phyloP scores from a whole-genome alignment of 768 basidiomycete species.

The Serendipita vermifera region DNA sequence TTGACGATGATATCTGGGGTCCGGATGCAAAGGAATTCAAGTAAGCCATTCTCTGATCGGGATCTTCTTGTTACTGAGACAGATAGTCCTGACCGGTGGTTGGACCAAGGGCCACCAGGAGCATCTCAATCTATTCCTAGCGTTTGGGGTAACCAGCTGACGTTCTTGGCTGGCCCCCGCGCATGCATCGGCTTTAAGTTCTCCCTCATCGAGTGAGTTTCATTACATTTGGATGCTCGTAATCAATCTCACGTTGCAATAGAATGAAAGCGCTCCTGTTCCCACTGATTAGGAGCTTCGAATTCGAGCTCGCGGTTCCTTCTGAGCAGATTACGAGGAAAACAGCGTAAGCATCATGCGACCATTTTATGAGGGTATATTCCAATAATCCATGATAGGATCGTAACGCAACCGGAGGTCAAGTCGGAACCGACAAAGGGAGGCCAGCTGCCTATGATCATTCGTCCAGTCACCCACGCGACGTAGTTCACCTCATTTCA shows the following conservation, averaged over 20 bases:
- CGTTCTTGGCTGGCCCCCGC: not conserved
- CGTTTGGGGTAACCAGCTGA: conserved; percentile 8
- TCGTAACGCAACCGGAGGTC: conserved; percentile 1
- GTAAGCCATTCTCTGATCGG: not conserved
- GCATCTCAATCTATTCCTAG: conserved; percentile 10
- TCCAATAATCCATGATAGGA: not conserved
- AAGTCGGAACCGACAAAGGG: not conserved
- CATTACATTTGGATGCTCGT: not conserved
- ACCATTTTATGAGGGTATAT: not conserved
- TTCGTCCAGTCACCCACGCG: not conserved
- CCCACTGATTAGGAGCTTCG: not conserved
- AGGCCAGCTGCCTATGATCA: not conserved
- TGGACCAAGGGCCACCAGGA: conserved; percentile 13
- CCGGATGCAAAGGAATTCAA: conserved; percentile 26
- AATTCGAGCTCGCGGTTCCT: conserved; percentile 2
- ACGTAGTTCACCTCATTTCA: too few relatives aligned
- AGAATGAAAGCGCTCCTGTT: conserved; percentile 7
- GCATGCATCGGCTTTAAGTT: not conserved
- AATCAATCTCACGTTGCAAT: not conserved
- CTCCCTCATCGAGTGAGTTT: not conserved
- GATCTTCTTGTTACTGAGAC: not conserved
- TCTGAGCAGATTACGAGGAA: not conserved
- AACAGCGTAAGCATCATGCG: not conserved
- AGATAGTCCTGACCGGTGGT: conserved; percentile 23
- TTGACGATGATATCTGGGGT: conserved; percentile 26